These are phyloP conservation scores for Neotropicomus parvogracilis DNA, from an alignment of 1,284 basidiomycete genomes.

Conservation along the genomic window DNA sequence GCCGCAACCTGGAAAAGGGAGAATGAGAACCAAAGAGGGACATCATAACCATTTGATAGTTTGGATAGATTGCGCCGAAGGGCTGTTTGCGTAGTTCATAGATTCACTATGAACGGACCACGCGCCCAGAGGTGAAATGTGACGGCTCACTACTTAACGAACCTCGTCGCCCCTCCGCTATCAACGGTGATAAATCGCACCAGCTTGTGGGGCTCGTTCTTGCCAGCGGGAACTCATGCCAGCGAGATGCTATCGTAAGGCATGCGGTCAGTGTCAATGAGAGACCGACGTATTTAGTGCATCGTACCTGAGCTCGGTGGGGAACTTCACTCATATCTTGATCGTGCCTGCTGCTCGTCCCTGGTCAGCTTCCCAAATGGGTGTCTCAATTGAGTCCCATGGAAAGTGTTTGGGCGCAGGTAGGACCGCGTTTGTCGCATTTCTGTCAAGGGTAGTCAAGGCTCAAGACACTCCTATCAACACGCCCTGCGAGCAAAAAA, in stretches of 20 bases:
- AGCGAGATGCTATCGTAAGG: background rate
- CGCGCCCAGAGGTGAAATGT: conserved; percentile 4
- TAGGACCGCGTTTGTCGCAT: background rate
- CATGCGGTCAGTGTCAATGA: conserved; percentile 6
- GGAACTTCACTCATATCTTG: conserved; percentile 4
- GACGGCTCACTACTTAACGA: conserved; percentile 1
- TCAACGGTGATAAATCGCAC: background rate
- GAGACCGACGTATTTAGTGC: conserved; percentile 5
- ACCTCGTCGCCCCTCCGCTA: background rate
- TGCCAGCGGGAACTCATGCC: background rate
- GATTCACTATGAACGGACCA: conserved; percentile 6
- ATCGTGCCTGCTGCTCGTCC: conserved; percentile 16
- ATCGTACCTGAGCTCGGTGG: conserved; percentile 15
- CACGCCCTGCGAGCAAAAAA: background rate
- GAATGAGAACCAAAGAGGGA: conserved; percentile 13
- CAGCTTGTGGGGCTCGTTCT: background rate
- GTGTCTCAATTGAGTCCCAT: background rate
- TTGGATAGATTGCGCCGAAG: conserved; percentile 12
- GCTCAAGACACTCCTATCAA: background rate
- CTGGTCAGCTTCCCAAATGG: conserved; percentile 7
- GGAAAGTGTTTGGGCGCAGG: background rate
- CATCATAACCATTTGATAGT: conserved; percentile 7
- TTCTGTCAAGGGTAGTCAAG: background rate
- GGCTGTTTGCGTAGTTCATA: conserved; percentile 14
- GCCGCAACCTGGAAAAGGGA: conserved; percentile 10